Base-by-base conservation (phyloP, 2,329 filamentous ascomycete species). In the Monilinia vaccinii-corymbosi region DNA sequence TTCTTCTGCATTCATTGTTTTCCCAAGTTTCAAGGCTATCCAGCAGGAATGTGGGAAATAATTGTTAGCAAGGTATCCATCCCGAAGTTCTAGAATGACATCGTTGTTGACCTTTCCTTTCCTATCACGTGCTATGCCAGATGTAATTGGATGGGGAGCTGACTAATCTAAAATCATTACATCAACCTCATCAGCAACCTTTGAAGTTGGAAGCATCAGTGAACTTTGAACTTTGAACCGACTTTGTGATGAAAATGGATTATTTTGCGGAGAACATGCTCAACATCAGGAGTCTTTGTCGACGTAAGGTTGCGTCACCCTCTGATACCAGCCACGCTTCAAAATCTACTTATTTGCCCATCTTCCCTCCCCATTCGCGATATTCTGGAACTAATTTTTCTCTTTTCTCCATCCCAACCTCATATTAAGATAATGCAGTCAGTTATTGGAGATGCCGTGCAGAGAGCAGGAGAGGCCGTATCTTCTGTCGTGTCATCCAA, bases 401-500 rank as follows among this genome's bases (percentile, higher is more conserved):
- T 34, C 14, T 45, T 23, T 7, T 42, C 16, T 44, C 34, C 25
- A 46, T 32, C 31, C 23, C 8, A 18, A 50, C 11, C 28, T 31
- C 5, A 10, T 28, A 44, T 52, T 47, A 25, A 34, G 18, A 52
- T 5, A 51, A 59, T 59, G 56, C 56, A 59, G 21, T 59, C 56
- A 16, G 56, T 46, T 28, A 28, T 59, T 46, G 56, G 56, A 46
- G 40, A 25, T 11, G 65, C 63, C 21, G 47, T 62, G 14, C 60
- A 66, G 32, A 64, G 65, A 51, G 65, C 65, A 2, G 63, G 63
- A 23, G 66, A 66, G 28, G 64, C 66, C 16, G 61, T 69, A 23
- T 55, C 62, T 6, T 62, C 52, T 10, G 60, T 62, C 25, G 62
- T 68, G 51, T 61, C 63, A 25, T 60, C 61, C 44, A 71, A 70